Evolutionary conservation across 352 stramenopile genomes (phyloP).

Genomic region (Phytophthora lateralis): DNA sequence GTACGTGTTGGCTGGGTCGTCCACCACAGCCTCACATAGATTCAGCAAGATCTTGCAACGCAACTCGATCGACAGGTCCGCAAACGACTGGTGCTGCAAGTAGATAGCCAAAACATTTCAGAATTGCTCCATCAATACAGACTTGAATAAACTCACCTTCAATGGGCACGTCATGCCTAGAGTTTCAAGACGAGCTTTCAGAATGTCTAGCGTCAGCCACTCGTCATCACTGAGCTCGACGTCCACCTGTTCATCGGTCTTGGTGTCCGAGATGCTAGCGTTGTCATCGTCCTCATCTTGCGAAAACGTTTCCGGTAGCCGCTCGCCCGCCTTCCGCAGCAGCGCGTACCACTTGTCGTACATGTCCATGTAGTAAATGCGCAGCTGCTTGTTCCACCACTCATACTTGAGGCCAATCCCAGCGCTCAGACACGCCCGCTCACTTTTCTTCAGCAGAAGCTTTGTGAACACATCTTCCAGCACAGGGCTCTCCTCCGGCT

Average conservation of each 20-base stretch:
- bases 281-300: conserved; percentile 68
- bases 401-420: conserved; percentile 87
- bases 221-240: conserved; percentile 83
- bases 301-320: conserved; percentile 64
- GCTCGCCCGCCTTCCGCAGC: conserved; percentile 73
- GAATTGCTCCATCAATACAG: neutral
- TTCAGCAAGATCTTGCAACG: conserved; percentile 86
- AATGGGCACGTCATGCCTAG: conserved; percentile 61
- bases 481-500: conserved; percentile 67
- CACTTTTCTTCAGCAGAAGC: conserved; percentile 83
- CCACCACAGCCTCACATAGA: conserved; percentile 81
- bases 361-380: conserved; percentile 80
- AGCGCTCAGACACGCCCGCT: conserved; percentile 72
- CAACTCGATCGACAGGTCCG: conserved; percentile 66
- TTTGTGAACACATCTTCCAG: conserved; percentile 89
- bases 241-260: conserved; percentile 53
- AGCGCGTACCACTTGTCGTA: conserved; percentile 86
- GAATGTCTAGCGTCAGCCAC: conserved; percentile 70
- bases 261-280: conserved; percentile 28
- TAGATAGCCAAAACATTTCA: conserved; percentile 8
- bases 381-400: conserved; percentile 89
- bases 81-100: conserved; percentile 76
- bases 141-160: conserved; percentile 39
- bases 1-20: conserved; percentile 78
- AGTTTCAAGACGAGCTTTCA: conserved; percentile 57